These are phyloP conservation scores for Daldinia bambusicola DNA, from an alignment of 495 filamentous ascomycete genomes.

Conservation along the genomic window DNA sequence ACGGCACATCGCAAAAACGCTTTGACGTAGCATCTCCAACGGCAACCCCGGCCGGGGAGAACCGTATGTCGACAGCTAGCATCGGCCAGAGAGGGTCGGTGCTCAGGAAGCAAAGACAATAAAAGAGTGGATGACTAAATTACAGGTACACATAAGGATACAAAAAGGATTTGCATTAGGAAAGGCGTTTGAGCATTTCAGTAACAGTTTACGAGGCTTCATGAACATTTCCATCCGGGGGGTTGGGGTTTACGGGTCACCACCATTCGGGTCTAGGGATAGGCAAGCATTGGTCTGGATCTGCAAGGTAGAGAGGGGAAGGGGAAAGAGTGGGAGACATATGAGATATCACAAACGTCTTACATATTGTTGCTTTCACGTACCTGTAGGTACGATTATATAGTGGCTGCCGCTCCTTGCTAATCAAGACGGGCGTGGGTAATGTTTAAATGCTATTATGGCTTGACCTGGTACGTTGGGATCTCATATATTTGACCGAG, in stretches of 20 bases:
- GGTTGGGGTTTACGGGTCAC: conserved; percentile 5
- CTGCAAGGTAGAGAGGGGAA: conserved; percentile 1
- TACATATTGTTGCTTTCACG: conserved; percentile 12
- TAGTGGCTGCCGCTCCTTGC: background rate
- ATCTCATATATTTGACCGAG: background rate
- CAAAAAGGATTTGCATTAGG: conserved; percentile 30
- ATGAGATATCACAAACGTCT: conserved; percentile 33
- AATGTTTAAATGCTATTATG: background rate
- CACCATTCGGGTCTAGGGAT: conserved; percentile 26
- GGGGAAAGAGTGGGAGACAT: background rate
- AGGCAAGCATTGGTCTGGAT: conserved; percentile 22
- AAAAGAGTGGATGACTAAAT: background rate
- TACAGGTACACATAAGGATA: conserved; percentile 16
- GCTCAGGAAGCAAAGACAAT: conserved; percentile 30
- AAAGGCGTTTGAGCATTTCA: conserved; percentile 21
- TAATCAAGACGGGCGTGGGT: background rate
- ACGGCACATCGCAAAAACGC: conserved; percentile 27
- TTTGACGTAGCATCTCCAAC: conserved; percentile 5
- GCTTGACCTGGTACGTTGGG: background rate
- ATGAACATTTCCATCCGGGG: conserved; percentile 19
- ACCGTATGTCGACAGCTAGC: conserved; percentile 17
- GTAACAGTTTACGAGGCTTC: conserved; percentile 24
- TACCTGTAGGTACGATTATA: background rate
- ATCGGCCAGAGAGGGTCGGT: conserved; percentile 24
- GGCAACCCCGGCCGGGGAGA: background rate